Evolutionary conservation across 495 filamentous ascomycete species (phyloP), one percentile per base, ranked within the genome.

Genomic region (Venustampulla echinocandica): DNA sequence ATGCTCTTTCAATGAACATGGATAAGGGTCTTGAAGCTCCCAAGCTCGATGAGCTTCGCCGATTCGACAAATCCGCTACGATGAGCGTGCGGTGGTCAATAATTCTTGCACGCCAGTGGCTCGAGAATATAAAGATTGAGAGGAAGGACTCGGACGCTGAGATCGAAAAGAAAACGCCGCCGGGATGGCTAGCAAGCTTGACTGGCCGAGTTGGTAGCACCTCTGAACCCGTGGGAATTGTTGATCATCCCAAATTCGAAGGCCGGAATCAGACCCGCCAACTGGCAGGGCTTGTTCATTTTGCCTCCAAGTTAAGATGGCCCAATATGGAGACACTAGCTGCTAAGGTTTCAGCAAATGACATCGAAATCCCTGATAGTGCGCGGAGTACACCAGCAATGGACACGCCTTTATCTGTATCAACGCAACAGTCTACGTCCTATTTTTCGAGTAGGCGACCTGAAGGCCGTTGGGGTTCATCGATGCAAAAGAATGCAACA

Each of bases 81-180:
- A 65, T 68, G 13, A 84, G 84, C 49, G 76, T 88, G 11, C 79
- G 82, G 53, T 94, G 87, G 87, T 86, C 88, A 52, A 61, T 94
- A 23, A 64, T 89, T 14, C 71, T 87, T 24, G 85, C 84, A 24
- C 75, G 83, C 13, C 69, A 77, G 2, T 89, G 87, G 68, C 69
- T 90, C 11, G 82, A 90, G 51, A 87, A 84, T 58, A 79, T 94
- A 18, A 65, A 61, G 52, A 67, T 64, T 11, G 77, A 68, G 54
- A 60, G 58, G 33, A 15, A 20, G 7, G 32, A 65, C 62, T n/a
- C 56, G 50, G 37, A 56, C 46, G 28, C 44, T 44, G 2, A 38
- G 21, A 47, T 46, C 13, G 53, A 50, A 45, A 22, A 50, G 34
- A 56, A 66, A 60, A 57, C 57, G 11, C 53, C 66, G 2, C 57